Evolutionary conservation across 1,284 basidiomycete genomes (phyloP), one percentile per base, ranked within the genome.

Genomic region (Ganoderma multipileum): DNA sequence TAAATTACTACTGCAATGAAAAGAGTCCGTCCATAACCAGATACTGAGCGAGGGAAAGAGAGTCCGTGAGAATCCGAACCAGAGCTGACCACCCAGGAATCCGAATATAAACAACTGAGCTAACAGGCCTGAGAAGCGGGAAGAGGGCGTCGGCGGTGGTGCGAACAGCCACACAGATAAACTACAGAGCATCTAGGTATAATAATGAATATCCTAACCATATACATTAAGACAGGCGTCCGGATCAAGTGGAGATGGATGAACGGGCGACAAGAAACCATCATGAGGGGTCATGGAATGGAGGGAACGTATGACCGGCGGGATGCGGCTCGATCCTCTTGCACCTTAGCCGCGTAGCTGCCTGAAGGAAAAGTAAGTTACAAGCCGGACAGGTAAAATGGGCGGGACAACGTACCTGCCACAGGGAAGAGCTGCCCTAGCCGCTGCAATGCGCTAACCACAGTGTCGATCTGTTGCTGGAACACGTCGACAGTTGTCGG

Each of bases 401-500:
- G 69, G 75, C 50, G 67, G 12, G 6, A 26, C 2, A 14, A 64
- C 33, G 36, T 42, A 50, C 44, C 59, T 42, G 64, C 23, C 16
- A 30, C n/a, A 12, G 82, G 80, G 70, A 81, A 81, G 63, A 79
- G 77, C 4, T 71, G 71, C 50, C 79, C 77, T n/a, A 83, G 73
- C n/a, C 75, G 75, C 64, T 73, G 77, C 77, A 82, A 76, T 20
- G 81, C 79, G 28, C 71, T 72, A 47, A 81, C 65, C 33, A 83
- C 72, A 9, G 77, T 71, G 67, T 78, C 75, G 11, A 81, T 68
- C 62, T 82, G 80, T 64, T 78, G 75, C 68, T 79, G 77, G 14
- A 80, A 73, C 39, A 75, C 69, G 14, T 69, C 72, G 18, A 75
- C 63, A 11, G 75, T 62, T 64, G 76, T 72, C 52, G 78, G 72